These are phyloP conservation scores for Pichia heedii DNA, from an alignment of 805 yeast species.

Conservation along the genomic window DNA sequence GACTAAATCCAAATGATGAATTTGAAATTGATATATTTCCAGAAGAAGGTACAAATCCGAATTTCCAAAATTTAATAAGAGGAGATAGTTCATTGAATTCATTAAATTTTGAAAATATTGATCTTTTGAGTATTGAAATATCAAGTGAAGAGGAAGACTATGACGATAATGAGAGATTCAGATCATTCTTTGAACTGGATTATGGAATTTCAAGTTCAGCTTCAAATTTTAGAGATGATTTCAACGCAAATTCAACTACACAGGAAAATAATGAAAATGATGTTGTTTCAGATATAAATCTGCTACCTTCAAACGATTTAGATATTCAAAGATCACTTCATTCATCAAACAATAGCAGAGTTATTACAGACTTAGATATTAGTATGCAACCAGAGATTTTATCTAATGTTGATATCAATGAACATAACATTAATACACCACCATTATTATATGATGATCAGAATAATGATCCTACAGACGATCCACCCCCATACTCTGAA, in stretches of 20 bases:
- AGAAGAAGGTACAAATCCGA: not conserved
- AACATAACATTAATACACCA: not conserved
- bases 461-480: not conserved
- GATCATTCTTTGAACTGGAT: constrained; percentile 3
- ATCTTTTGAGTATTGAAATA: constrained; percentile 3
- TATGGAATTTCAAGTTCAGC: not conserved
- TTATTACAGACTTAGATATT: not conserved
- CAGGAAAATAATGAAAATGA: not conserved
- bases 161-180: constrained; percentile 3
- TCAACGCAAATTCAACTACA: not conserved
- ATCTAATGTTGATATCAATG: too few species aligned
- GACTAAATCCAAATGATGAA: constrained; percentile 2
- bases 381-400: not conserved
- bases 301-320: not conserved
- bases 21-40: constrained; percentile 2
- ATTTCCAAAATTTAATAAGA: not conserved
- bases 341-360: not conserved
- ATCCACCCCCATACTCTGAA: constrained; percentile 8
- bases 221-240: not conserved
- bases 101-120: constrained; percentile 1
- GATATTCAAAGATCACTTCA: not conserved
- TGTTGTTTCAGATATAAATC: not conserved
- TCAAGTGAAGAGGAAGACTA: constrained; percentile 8
- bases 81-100: not conserved
- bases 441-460: not conserved